Evolutionary conservation across 441 rosid genomes (phyloP).

Genomic region (Pelargonium myrrhifolium): DNA sequence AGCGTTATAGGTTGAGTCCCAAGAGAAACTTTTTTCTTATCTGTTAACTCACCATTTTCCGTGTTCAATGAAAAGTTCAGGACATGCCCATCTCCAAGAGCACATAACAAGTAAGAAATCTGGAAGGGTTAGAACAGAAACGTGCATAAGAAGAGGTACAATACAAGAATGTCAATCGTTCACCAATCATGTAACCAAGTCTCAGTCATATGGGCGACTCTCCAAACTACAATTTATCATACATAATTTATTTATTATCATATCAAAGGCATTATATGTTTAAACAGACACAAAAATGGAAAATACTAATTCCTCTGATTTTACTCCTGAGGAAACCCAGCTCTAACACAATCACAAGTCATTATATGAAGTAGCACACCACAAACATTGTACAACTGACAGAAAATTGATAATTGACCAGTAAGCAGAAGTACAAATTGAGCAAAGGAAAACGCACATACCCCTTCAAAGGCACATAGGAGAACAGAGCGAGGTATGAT

Average conservation of each 20-base stretch:
- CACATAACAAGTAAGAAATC: slow-evolving; percentile 67
- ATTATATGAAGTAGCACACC: neutral
- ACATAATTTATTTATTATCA: neutral
- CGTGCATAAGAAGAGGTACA: neutral
- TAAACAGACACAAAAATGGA: neutral
- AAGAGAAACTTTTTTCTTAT: slow-evolving; percentile 87
- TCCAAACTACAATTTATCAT: neutral
- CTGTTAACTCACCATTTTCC: slow-evolving; percentile 67
- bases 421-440: neutral
- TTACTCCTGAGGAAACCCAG: neutral
- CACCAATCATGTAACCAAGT: neutral
- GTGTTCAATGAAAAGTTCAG: slow-evolving; percentile 74
- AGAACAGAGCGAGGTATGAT: slow-evolving; percentile 95
- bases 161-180: neutral
- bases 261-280: neutral
- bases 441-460: neutral
- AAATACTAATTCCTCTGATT: neutral
- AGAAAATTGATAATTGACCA: neutral
- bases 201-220: neutral
- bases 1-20: slow-evolving; percentile 97
- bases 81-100: slow-evolving; percentile 98
- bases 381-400: neutral
- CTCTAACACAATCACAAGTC: neutral
- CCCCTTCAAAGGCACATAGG: slow-evolving; percentile 87
- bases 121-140: neutral